Conservation (phyloP, 192 early-diverging fungal species). For the Lunasporangiospora selenospora region DNA sequence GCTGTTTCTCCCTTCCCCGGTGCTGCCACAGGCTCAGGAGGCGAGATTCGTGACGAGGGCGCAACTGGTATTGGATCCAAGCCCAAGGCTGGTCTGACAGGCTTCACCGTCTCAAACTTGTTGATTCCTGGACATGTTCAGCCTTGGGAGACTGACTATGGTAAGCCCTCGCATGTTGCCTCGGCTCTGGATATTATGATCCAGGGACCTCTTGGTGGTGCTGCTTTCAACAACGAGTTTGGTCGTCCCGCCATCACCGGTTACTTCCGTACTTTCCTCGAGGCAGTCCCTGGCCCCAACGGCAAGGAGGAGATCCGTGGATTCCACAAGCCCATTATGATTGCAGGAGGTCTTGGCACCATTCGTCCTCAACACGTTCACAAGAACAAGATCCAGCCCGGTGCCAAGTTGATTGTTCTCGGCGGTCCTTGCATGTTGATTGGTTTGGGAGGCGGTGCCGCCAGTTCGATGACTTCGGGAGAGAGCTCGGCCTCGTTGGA, state of each 20-base stretch:
- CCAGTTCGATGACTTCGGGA: conserved; percentile 93
- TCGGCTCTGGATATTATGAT: conserved; percentile 98
- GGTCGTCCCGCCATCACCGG: conserved; percentile 94
- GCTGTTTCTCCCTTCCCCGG: conserved; percentile 99
- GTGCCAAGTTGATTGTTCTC: conserved; percentile 84
- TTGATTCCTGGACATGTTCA: conserved; percentile 88
- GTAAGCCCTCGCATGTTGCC: conserved; percentile 90
- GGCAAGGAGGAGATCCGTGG: conserved; percentile 79
- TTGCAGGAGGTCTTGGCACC: conserved; percentile 96
- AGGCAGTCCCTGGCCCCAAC: conserved; percentile 60
- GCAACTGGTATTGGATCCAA: conserved; percentile 96
- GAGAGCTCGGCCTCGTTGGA: conserved; percentile 89
- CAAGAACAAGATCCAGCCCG: conserved; percentile 86
- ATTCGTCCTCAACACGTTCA: conserved; percentile 89
- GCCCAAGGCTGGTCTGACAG: conserved; percentile 94
- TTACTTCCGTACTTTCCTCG: conserved; percentile 95
- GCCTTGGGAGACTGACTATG: conserved; percentile 92
- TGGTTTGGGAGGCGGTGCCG: conserved; percentile 98
- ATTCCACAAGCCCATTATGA: conserved; percentile 99
- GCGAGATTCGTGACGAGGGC: conserved; percentile 99
- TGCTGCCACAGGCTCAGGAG: conserved; percentile 97
- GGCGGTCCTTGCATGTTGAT: conserved; percentile 99
- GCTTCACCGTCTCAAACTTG: conserved; percentile 96
- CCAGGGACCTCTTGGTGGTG: conserved; percentile 94
- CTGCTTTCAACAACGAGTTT: conserved; percentile 99